phyloP scores from a whole-genome alignment of 1,284 basidiomycete genomes.

The Sporisorium reilianum region DNA sequence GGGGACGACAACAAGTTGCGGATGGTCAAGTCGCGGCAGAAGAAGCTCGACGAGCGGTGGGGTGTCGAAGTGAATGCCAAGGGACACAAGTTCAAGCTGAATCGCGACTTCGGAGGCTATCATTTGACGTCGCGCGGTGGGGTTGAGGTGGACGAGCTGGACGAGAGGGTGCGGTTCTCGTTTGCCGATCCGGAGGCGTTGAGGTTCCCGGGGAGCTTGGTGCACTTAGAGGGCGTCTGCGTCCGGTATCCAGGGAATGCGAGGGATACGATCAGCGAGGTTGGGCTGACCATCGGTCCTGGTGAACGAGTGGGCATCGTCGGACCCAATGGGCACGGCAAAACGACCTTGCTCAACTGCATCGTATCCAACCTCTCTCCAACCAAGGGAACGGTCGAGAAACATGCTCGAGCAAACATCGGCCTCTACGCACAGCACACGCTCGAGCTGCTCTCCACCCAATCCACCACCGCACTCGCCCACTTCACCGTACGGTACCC shows the following conservation, averaged over 20 bases:
- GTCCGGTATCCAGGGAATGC: slow-evolving; percentile 71
- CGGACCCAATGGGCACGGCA: slow-evolving; percentile 71
- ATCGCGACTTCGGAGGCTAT: slow-evolving; percentile 74
- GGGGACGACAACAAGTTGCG: slow-evolving; percentile 77
- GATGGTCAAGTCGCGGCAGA: slow-evolving; percentile 75
- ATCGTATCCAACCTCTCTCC: slow-evolving; percentile 74
- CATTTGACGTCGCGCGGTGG: slow-evolving; percentile 72
- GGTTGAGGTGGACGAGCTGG: slow-evolving; percentile 73
- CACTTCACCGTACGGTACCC: slow-evolving; percentile 68
- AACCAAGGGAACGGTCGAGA: slow-evolving; percentile 74
- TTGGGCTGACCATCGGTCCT: slow-evolving; percentile 75
- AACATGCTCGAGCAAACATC: slow-evolving; percentile 75
- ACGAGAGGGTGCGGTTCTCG: slow-evolving; percentile 72
- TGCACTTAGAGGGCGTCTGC: slow-evolving; percentile 73
- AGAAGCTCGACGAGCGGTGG: slow-evolving; percentile 76
- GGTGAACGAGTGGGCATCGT: slow-evolving; percentile 75
- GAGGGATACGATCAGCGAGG: slow-evolving; percentile 72
- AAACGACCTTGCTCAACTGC: slow-evolving; percentile 70
- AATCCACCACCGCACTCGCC: slow-evolving; percentile 69
- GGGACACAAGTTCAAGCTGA: slow-evolving; percentile 76
- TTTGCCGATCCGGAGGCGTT: slow-evolving; percentile 74
- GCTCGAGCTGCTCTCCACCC: slow-evolving; percentile 63
- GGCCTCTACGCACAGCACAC: slow-evolving; percentile 72
- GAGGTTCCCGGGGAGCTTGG: slow-evolving; percentile 73
- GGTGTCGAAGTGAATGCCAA: slow-evolving; percentile 73